These are phyloP conservation scores for Rhodotorula taiwanensis DNA, from an alignment of 768 basidiomycete species.

Conservation along the genomic window DNA sequence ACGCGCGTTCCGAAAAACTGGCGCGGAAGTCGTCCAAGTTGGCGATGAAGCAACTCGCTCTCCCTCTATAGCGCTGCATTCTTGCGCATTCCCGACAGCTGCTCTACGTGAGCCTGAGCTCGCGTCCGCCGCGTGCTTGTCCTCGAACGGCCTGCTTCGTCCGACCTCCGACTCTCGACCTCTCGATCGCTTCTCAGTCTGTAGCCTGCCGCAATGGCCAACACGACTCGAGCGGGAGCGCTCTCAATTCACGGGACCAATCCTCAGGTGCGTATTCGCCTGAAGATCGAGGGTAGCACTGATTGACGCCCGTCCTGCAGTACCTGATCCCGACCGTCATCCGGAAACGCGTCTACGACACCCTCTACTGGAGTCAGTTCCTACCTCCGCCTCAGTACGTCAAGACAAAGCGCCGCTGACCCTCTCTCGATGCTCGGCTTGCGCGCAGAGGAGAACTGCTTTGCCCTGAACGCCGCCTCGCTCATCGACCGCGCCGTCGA, in stretches of 20 bases:
- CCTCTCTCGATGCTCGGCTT: neutral
- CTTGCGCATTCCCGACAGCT: too few relatives aligned
- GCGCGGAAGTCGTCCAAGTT: too few relatives aligned
- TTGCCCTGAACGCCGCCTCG: slow-evolving; percentile 87
- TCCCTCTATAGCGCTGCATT: too few relatives aligned
- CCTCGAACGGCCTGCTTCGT: too few relatives aligned
- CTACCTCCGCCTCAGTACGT: neutral
- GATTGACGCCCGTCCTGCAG: slow-evolving; percentile 4
- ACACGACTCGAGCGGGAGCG: slow-evolving; percentile 82
- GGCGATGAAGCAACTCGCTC: too few relatives aligned
- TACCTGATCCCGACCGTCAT: slow-evolving; percentile 89
- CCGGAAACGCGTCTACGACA: slow-evolving; percentile 91
- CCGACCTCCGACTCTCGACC: neutral
- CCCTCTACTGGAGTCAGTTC: slow-evolving; percentile 66
- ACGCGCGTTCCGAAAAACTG: too few relatives aligned
- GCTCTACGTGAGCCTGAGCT: too few relatives aligned
- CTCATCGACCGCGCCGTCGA: slow-evolving; percentile 90
- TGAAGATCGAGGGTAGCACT: neutral
- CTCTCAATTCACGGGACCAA: slow-evolving; percentile 91
- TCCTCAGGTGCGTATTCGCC: slow-evolving; percentile 62
- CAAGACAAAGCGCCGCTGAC: neutral
- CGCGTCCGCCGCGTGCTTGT: too few relatives aligned
- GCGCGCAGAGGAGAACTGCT: slow-evolving; percentile 74
- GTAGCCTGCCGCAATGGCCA: slow-evolving; percentile 58
- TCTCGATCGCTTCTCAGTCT: too few relatives aligned